Percentiles rank a stretch among this genome's conserved stretches.
These are phyloP conservation scores for Ustilago curta DNA, from an alignment of 1,284 basidiomycete species.

Conservation along the genomic window DNA sequence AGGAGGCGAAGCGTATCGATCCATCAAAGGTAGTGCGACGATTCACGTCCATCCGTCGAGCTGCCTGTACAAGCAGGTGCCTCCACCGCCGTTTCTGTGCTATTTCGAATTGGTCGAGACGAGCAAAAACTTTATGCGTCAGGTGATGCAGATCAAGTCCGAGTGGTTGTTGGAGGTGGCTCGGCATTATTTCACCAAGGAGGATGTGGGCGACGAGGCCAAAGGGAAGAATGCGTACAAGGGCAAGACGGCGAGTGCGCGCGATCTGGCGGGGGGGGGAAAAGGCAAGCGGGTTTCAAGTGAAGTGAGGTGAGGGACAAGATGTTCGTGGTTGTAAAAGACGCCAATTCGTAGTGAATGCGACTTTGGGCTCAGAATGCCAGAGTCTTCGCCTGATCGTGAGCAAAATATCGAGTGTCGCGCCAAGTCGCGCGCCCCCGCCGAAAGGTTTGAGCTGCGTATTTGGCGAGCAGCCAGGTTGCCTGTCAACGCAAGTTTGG, in stretches of 20 bases:
- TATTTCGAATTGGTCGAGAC: conserved; percentile 89
- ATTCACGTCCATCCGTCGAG: conserved; percentile 97
- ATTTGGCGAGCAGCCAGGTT: no score
- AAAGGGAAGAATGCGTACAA: conserved; percentile 23
- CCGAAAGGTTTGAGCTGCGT: no score
- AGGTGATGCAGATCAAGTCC: conserved; percentile 97
- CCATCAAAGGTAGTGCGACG: conserved; percentile 87
- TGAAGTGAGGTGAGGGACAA: background rate
- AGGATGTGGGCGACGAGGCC: conserved; percentile 48
- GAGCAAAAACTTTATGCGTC: conserved; percentile 76
- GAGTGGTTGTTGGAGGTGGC: conserved; percentile 86
- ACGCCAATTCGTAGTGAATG: no score
- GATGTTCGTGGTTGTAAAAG: no score
- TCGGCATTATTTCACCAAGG: conserved; percentile 57
- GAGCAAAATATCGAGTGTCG: no score
- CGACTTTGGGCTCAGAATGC: no score
- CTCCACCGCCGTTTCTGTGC: conserved; percentile 84
- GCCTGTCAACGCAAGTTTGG: no score
- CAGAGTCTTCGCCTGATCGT: no score
- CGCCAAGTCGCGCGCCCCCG: no score
- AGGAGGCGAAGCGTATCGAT: conserved; percentile 76
- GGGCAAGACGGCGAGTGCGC: conserved; percentile 30
- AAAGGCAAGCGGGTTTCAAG: background rate
- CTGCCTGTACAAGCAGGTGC: conserved; percentile 92
- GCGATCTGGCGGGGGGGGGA: conserved; percentile 9